These are phyloP conservation scores for Cladophialophora carrionii DNA, from an alignment of 2,329 filamentous ascomycete species.

Conservation along the genomic window DNA sequence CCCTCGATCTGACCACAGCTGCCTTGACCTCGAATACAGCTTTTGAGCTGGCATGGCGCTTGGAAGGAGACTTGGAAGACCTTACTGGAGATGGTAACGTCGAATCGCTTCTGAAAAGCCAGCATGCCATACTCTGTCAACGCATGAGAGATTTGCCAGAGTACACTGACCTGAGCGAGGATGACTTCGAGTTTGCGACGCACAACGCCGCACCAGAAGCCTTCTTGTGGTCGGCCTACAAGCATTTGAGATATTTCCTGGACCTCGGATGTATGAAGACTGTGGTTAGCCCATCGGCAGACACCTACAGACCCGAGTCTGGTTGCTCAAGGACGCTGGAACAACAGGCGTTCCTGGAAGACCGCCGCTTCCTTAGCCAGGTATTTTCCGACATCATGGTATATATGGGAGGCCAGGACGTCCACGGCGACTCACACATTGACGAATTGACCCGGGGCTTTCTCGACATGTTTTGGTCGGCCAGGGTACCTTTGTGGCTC, in stretches of 20 bases:
- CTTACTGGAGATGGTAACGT: not conserved
- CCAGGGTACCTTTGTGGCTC: not conserved
- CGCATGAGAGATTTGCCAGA: not conserved
- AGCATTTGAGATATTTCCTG: not conserved
- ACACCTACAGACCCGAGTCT: not conserved
- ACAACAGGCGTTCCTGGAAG: not conserved
- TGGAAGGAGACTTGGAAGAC: not conserved
- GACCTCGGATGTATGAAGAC: not conserved
- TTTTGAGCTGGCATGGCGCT: not conserved
- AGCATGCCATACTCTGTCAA: not conserved
- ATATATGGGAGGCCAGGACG: not conserved
- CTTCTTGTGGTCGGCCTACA: conserved; percentile 2
- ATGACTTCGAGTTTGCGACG: not conserved
- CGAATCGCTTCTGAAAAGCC: not conserved
- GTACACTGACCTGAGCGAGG: not conserved
- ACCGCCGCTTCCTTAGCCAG: not conserved
- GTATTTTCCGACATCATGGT: not conserved
- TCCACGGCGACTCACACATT: not conserved
- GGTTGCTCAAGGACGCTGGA: not conserved
- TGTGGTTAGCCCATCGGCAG: not conserved
- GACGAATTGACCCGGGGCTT: conserved; percentile 3
- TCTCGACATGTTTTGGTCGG: not conserved
- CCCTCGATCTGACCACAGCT: not conserved
- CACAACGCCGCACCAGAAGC: not conserved
- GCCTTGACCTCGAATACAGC: not conserved